Evolutionary conservation across 495 filamentous ascomycete genomes (phyloP).

Genomic region (Penicillium simplicissimum): DNA sequence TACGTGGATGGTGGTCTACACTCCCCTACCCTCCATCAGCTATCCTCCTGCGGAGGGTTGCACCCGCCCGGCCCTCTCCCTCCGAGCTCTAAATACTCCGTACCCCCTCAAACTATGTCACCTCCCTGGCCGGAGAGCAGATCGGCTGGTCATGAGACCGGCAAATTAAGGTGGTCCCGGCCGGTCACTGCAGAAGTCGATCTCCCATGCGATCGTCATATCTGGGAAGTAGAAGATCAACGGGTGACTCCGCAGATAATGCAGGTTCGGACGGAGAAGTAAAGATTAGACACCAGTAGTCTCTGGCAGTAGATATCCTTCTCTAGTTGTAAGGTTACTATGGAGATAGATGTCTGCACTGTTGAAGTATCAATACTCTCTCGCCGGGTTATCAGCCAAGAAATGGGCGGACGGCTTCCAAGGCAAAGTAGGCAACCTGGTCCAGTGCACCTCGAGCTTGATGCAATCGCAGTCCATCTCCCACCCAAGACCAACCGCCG

Average conservation of each 20-base stretch:
- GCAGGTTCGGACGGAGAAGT: background rate
- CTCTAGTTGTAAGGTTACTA: too few species aligned
- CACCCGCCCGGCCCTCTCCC: background rate
- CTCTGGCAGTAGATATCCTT: background rate
- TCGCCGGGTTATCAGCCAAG: background rate
- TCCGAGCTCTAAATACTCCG: background rate
- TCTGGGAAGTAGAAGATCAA: background rate
- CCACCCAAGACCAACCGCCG: background rate
- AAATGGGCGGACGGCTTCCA: background rate
- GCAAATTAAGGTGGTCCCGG: constrained; percentile 11
- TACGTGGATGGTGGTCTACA: too few species aligned
- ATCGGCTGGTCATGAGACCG: constrained; percentile 18
- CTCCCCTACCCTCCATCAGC: background rate
- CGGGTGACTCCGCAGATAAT: background rate
- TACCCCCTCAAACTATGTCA: background rate
- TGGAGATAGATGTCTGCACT: background rate
- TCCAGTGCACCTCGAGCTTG: background rate
- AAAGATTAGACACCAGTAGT: background rate
- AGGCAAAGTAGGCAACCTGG: constrained; percentile 1
- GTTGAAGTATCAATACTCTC: background rate
- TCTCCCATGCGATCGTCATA: constrained; percentile 22
- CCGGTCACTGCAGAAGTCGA: constrained; percentile 16
- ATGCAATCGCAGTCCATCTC: background rate
- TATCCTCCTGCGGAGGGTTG: constrained; percentile 8
- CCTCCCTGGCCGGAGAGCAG: background rate